phyloP scores from a whole-genome alignment of 345 rosid genomes.

The Hevea brasiliensis region DNA sequence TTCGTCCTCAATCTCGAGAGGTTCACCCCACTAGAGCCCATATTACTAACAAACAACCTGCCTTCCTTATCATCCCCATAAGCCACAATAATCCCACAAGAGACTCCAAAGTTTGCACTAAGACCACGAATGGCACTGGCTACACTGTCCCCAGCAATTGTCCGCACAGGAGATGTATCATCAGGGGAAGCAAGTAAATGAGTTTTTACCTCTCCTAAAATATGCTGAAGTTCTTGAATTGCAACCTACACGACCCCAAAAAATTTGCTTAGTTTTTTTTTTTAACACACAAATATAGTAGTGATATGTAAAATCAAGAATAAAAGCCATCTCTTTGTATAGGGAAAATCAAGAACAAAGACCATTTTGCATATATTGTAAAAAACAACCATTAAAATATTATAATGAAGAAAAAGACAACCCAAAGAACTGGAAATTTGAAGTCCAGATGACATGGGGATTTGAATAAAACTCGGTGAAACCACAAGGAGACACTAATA shows the following conservation, averaged over 20 bases:
- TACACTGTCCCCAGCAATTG: slow-evolving; percentile 94
- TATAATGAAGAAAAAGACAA: too few relatives aligned
- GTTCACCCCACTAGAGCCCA: slow-evolving; percentile 70
- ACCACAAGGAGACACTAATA: too few relatives aligned
- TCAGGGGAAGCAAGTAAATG: slow-evolving; percentile 45
- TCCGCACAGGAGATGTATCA: slow-evolving; percentile 40
- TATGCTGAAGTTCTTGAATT: slow-evolving; percentile 62
- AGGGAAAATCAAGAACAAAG: too few relatives aligned
- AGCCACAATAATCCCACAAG: slow-evolving; percentile 77
- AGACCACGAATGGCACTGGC: slow-evolving; percentile 90
- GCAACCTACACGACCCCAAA: slow-evolving; percentile 50
- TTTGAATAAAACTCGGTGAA: too few relatives aligned
- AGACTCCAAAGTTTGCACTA: slow-evolving; percentile 72
- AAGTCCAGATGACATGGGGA: too few relatives aligned
- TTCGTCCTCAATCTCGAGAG: slow-evolving; percentile 71
- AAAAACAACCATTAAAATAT: too few relatives aligned
- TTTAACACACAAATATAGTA: neutral
- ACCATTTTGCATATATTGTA: too few relatives aligned
- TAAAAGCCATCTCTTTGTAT: too few relatives aligned
- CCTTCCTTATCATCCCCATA: slow-evolving; percentile 87
- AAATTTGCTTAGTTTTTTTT: neutral
- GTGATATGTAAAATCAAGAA: too few relatives aligned
- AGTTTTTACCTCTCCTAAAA: slow-evolving; percentile 53
- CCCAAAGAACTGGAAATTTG: too few relatives aligned
- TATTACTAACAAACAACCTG: slow-evolving; percentile 56